Percentiles rank a stretch among this genome's conserved stretches.
These are phyloP conservation scores for Chrysosphaeria jannelii DNA, from an alignment of 2,329 filamentous ascomycete species.

Conservation along the genomic window DNA sequence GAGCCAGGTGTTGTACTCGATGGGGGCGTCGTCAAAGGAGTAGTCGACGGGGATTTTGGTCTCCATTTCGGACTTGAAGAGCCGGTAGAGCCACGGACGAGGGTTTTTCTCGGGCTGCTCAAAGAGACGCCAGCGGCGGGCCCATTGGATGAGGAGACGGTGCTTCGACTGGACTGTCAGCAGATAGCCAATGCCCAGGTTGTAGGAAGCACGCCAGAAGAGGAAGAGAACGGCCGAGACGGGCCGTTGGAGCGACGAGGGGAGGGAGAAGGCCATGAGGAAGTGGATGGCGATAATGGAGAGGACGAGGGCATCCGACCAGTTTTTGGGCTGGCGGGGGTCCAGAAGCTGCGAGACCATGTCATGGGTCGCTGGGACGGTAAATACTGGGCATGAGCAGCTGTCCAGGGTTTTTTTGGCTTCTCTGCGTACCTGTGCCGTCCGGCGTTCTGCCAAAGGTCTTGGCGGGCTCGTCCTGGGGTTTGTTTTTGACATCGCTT, in stretches of 20 bases:
- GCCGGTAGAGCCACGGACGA: conserved; percentile 48
- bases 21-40: conserved; percentile 65
- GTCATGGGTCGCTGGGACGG: conserved; percentile 85
- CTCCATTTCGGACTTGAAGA: conserved; percentile 73
- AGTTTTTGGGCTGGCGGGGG: conserved; percentile 79
- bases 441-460: conserved; percentile 78
- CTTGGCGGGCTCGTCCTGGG: conserved; percentile 19
- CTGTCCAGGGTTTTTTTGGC: not conserved
- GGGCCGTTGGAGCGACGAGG: conserved; percentile 35
- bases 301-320: conserved; percentile 60
- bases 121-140: conserved; percentile 60
- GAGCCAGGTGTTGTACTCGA: conserved; percentile 98
- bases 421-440: conserved; percentile 48
- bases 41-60: conserved; percentile 88
- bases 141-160: conserved; percentile 62
- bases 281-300: conserved; percentile 49
- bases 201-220: conserved; percentile 82
- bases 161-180: conserved; percentile 76
- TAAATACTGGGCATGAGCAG: conserved; percentile 36
- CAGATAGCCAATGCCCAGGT: conserved; percentile 73
- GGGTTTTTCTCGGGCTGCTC: conserved; percentile 56
- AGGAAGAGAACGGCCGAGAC: conserved; percentile 62
- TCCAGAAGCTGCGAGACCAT: conserved; percentile 96
- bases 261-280: conserved; percentile 41
- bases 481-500: no score